A percentile compares a stretch with the other conserved stretches of the same genome.
Evolutionary conservation across 805 yeast species (phyloP).

Genomic region (Blastobotrys muscicola): DNA sequence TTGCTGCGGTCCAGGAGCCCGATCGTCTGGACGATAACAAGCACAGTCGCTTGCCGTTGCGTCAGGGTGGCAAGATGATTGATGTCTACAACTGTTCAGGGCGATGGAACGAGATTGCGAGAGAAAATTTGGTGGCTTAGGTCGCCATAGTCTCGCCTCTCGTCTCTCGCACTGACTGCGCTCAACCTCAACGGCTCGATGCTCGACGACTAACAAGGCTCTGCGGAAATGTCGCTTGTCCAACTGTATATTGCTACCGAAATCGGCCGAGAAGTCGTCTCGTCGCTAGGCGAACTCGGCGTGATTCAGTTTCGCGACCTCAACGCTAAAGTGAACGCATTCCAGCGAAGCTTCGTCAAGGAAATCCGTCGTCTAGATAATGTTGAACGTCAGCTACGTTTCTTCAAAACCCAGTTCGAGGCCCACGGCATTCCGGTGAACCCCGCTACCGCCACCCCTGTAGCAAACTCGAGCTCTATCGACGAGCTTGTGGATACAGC

Average conservation of each 20-base stretch:
- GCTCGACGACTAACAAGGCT: slow-evolving; percentile 34
- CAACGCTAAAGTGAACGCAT: slow-evolving; percentile 68
- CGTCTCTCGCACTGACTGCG: background rate
- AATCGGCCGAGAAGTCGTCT: slow-evolving; percentile 76
- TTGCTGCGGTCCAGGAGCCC: too few relatives aligned
- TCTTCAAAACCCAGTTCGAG: slow-evolving; percentile 25
- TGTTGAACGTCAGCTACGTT: slow-evolving; percentile 73
- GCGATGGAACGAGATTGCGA: too few relatives aligned
- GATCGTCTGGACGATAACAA: too few relatives aligned
- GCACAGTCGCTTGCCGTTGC: too few relatives aligned
- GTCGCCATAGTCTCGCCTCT: background rate
- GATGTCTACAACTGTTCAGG: too few relatives aligned
- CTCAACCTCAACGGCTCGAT: background rate
- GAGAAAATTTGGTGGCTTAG: too few relatives aligned
- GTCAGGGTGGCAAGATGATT: too few relatives aligned
- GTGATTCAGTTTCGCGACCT: slow-evolving; percentile 82
- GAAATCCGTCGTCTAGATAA: slow-evolving; percentile 80
- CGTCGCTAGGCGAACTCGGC: slow-evolving; percentile 79
- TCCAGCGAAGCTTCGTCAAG: slow-evolving; percentile 84
- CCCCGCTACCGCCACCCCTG: slow-evolving; percentile 29
- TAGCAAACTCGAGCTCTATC: slow-evolving; percentile 46
- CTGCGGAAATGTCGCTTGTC: slow-evolving; percentile 94
- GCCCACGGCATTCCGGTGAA: slow-evolving; percentile 23
- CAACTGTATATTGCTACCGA: slow-evolving; percentile 90
- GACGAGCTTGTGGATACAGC: slow-evolving; percentile 63